Percentiles rank a stretch among this genome's conserved stretches.
These are phyloP conservation scores for Globisporangium heterothallicum DNA, from an alignment of 352 stramenopile species.

Conservation along the genomic window DNA sequence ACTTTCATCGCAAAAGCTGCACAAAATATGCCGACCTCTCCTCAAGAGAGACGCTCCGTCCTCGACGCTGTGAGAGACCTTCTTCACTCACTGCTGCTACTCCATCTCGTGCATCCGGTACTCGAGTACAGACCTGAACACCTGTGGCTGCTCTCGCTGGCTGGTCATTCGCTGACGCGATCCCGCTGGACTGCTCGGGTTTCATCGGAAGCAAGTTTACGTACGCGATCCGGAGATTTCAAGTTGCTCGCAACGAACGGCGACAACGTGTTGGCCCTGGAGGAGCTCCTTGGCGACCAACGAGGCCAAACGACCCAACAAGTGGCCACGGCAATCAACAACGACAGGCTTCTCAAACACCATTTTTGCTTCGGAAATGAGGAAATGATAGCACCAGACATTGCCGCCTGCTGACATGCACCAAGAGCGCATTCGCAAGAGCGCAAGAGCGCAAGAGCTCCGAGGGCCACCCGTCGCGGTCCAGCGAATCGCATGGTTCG, in stretches of 20 bases:
- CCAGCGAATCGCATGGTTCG: background rate
- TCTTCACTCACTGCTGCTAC: constrained; percentile 2
- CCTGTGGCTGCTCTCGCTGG: background rate
- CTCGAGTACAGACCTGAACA: background rate
- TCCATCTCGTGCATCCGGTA: background rate
- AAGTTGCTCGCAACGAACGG: constrained; percentile 98
- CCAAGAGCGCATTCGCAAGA: background rate
- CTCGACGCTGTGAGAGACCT: background rate
- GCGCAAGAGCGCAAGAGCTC: background rate
- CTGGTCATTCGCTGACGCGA: background rate
- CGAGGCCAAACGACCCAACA: constrained; percentile 97
- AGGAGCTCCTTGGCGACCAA: constrained; percentile 99
- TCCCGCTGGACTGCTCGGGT: background rate
- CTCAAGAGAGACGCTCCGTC: constrained; percentile 5
- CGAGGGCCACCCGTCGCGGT: constrained; percentile 7
- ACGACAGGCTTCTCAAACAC: constrained; percentile 95
- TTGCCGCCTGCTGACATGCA: no score
- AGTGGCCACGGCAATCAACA: constrained; percentile 98
- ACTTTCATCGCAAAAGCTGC: background rate
- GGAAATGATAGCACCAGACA: constrained; percentile 53
- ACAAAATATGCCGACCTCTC: constrained; percentile 1
- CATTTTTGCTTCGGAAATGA: constrained; percentile 76
- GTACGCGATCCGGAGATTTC: constrained; percentile 97
- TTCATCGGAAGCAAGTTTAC: constrained; percentile 17
- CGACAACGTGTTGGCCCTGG: constrained; percentile 97